Percentiles rank a stretch among this genome's conserved stretches.
Evolutionary conservation across 192 early-diverging fungal genomes (phyloP).

Genomic region (Backusella westeae): DNA sequence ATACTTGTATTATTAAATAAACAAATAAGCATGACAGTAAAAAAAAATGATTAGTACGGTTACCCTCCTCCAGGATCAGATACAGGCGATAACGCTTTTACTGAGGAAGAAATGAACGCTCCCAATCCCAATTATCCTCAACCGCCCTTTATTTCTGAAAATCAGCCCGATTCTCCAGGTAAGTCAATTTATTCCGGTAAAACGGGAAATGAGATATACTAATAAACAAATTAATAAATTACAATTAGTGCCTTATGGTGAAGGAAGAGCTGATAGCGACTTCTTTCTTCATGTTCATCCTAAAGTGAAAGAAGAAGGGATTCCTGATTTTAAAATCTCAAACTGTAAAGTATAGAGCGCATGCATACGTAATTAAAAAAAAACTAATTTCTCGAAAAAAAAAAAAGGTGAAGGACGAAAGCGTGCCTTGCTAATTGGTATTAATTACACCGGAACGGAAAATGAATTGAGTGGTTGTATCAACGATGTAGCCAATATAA

Average conservation of each 20-base stretch:
- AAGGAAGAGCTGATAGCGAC: background rate
- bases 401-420: constrained; percentile 54
- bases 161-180: constrained; percentile 15
- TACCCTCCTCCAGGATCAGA: constrained; percentile 3
- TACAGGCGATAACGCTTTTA: background rate
- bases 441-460: constrained; percentile 78
- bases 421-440: constrained; percentile 87
- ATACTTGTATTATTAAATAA: background rate
- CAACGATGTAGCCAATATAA: constrained; percentile 80
- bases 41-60: background rate
- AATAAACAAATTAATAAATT: background rate
- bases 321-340: constrained; percentile 44
- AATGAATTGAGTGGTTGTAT: constrained; percentile 72
- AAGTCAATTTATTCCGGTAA: background rate
- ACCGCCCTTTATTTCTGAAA: constrained; percentile 19
- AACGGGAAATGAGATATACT: background rate
- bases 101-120: background rate
- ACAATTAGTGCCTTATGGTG: constrained; percentile 8
- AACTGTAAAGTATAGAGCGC: constrained; percentile 35
- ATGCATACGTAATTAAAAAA: background rate
- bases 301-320: constrained; percentile 18
- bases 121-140: constrained; percentile 29
- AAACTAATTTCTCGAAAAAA: background rate
- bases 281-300: constrained; percentile 24
- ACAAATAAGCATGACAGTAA: background rate